Evolutionary conservation across 1,284 basidiomycete species (phyloP).

Genomic region (Mycosarcoma mackinlayi): DNA sequence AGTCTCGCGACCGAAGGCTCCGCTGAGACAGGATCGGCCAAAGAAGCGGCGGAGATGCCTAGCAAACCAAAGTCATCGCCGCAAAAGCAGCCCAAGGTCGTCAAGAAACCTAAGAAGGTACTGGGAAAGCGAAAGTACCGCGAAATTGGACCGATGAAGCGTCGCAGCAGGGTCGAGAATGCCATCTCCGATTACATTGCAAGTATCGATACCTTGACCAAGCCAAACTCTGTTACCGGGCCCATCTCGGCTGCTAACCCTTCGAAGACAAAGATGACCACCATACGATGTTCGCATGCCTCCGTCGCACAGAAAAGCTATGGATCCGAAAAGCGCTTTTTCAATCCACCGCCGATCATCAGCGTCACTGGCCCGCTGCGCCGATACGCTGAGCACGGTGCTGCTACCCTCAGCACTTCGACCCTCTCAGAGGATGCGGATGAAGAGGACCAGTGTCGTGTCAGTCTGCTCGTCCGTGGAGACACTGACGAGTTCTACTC

Average conservation of each 20-base stretch:
- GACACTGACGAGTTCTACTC: constrained; percentile 78
- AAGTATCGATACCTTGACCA: constrained; percentile 37
- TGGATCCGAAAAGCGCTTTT: constrained; percentile 88
- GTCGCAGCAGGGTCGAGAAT: constrained; percentile 34
- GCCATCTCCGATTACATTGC: constrained; percentile 46
- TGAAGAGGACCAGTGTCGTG: constrained; percentile 55
- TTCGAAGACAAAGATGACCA: constrained; percentile 71
- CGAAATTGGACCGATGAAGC: constrained; percentile 44
- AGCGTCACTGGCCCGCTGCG: constrained; percentile 80
- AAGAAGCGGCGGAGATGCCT: constrained; percentile 7
- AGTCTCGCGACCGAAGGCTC: constrained; percentile 18
- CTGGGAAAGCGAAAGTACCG: constrained; percentile 53
- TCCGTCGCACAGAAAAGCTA: constrained; percentile 92
- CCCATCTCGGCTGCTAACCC: constrained; percentile 31
- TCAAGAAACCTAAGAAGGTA: constrained; percentile 41
- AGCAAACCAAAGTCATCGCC: constrained; percentile 23
- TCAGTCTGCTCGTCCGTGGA: constrained; percentile 85
- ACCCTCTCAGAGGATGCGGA: constrained; percentile 31
- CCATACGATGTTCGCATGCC: constrained; percentile 85
- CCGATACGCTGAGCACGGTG: constrained; percentile 46
- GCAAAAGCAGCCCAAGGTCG: constrained; percentile 19
- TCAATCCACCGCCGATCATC: constrained; percentile 87
- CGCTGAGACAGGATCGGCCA: constrained; percentile 1
- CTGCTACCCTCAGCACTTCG: constrained; percentile 35
- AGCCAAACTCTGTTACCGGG: constrained; percentile 43